phyloP scores from a whole-genome alignment of 495 filamentous ascomycete species.

The Talaromyces nanjingensis region DNA sequence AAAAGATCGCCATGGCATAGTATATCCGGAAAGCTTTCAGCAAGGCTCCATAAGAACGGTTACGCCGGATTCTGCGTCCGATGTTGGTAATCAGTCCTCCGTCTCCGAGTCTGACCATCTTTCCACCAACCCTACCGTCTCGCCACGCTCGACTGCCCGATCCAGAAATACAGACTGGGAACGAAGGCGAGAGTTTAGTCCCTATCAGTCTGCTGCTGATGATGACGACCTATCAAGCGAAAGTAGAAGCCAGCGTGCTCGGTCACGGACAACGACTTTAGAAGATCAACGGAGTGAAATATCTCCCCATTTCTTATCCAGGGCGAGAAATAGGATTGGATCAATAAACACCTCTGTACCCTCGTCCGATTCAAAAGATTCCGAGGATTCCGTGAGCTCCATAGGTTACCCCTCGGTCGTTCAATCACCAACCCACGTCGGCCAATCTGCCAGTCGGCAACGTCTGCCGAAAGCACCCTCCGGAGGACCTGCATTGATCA shows the following conservation, averaged over 20 bases:
- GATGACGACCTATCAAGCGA: slow-evolving; percentile 28
- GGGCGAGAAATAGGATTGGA: slow-evolving; percentile 34
- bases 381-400: slow-evolving; percentile 28
- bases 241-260: slow-evolving; percentile 32
- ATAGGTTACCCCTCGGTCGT: slow-evolving; percentile 47
- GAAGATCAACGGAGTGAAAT: slow-evolving; percentile 41
- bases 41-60: slow-evolving; percentile 41
- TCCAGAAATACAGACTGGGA: slow-evolving; percentile 27
- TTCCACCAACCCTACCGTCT: slow-evolving; percentile 29
- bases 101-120: slow-evolving; percentile 33
- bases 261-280: slow-evolving; percentile 42
- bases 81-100: slow-evolving; percentile 29
- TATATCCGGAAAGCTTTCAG: slow-evolving; percentile 46
- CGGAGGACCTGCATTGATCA: slow-evolving; percentile 22
- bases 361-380: slow-evolving; percentile 19
- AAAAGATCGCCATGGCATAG: slow-evolving; percentile 44
- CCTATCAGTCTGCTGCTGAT: slow-evolving; percentile 25
- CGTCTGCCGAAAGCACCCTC: slow-evolving; percentile 35
- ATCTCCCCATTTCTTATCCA: slow-evolving; percentile 27
- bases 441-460: slow-evolving; percentile 28
- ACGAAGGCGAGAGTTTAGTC: slow-evolving; percentile 21
- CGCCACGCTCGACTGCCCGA: slow-evolving; percentile 34
- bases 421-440: slow-evolving; percentile 28
- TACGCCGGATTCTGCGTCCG: slow-evolving; percentile 37
- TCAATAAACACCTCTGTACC: slow-evolving; percentile 36